A percentile compares a stretch with the other conserved stretches of the same genome.
Evolutionary conservation across 208 protist genomes (phyloP).

Genomic region (Wallacemonas collosoma): DNA sequence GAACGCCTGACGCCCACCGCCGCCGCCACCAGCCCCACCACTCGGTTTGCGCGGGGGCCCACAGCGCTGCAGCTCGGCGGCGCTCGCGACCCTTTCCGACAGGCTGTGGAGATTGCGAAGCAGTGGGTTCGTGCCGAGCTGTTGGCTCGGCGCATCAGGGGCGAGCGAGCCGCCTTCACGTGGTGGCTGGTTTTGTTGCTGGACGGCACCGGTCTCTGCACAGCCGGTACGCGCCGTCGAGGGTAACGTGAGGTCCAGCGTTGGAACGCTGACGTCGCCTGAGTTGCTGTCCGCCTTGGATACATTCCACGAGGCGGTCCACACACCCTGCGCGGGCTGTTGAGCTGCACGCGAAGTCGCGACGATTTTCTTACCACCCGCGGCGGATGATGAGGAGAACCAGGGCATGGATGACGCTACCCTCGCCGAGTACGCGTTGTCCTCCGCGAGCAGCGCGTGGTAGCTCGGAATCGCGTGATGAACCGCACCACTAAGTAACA

Average conservation of each 20-base stretch:
- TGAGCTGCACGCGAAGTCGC: not conserved
- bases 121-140: constrained; percentile 19
- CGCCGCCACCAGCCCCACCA: constrained; percentile 17
- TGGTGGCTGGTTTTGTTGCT: too few relatives aligned
- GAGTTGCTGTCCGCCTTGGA: not conserved
- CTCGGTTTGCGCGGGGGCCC: constrained; percentile 22
- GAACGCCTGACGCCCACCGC: constrained; percentile 20
- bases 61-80: constrained; percentile 35
- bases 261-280: too few relatives aligned
- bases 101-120: constrained; percentile 35
- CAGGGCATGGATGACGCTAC: not conserved
- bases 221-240: too few relatives aligned
- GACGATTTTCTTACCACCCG: not conserved
- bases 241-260: too few relatives aligned
- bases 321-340: not conserved
- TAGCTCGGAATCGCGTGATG: constrained; percentile 1
- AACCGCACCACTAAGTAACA: not conserved
- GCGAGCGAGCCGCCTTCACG: too few relatives aligned
- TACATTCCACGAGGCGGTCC: constrained; percentile 11
- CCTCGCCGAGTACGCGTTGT: not conserved
- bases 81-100: constrained; percentile 46
- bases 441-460: not conserved
- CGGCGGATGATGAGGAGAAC: not conserved
- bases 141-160: not conserved
- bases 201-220: too few relatives aligned